These are phyloP conservation scores for Phlebopus sp. DNA, from an alignment of 1,284 basidiomycete genomes.

Conservation along the genomic window DNA sequence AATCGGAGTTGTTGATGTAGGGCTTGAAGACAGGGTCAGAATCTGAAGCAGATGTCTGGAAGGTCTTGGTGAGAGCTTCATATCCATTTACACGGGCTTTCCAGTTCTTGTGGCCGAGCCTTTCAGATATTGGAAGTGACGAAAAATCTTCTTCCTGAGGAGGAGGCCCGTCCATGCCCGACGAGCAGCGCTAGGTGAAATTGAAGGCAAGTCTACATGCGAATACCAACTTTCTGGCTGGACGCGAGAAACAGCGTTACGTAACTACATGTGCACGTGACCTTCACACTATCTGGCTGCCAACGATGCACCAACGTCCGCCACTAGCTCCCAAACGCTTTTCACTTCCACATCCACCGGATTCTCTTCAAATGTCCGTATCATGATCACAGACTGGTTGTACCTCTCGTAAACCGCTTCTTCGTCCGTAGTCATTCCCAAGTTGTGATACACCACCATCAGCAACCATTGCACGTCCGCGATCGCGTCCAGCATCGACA, in stretches of 20 bases:
- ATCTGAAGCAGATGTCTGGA: conserved; percentile 87
- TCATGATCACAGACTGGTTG: conserved; percentile 41
- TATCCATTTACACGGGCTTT: conserved; percentile 96
- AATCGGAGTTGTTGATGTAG: conserved; percentile 74
- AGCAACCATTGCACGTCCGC: conserved; percentile 69
- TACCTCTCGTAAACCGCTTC: conserved; percentile 54
- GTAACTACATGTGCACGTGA: conserved; percentile 4
- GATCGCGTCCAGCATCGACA: conserved; percentile 58
- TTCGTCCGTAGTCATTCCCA: conserved; percentile 53
- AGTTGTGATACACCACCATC: conserved; percentile 68
- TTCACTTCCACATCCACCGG: conserved; percentile 51
- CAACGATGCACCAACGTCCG: conserved; percentile 54
- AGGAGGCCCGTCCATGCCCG: conserved; percentile 82
- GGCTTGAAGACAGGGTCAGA: conserved; percentile 92
- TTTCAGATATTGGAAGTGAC: conserved; percentile 74
- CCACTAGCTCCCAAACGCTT: conserved; percentile 57
- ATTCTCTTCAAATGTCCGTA: conserved; percentile 39
- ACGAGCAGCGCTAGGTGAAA: conserved; percentile 11
- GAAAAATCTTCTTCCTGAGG: conserved; percentile 95
- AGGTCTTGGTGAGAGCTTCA: conserved; percentile 82
- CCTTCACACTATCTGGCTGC: conserved; percentile 37
- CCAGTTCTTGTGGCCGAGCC: conserved; percentile 96
- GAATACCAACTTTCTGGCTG: no score
- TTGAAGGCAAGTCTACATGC: conserved; percentile 6
- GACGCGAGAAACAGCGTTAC: neutral